Conservation (phyloP, 768 basidiomycete genomes). For the Piloderma croceum region DNA sequence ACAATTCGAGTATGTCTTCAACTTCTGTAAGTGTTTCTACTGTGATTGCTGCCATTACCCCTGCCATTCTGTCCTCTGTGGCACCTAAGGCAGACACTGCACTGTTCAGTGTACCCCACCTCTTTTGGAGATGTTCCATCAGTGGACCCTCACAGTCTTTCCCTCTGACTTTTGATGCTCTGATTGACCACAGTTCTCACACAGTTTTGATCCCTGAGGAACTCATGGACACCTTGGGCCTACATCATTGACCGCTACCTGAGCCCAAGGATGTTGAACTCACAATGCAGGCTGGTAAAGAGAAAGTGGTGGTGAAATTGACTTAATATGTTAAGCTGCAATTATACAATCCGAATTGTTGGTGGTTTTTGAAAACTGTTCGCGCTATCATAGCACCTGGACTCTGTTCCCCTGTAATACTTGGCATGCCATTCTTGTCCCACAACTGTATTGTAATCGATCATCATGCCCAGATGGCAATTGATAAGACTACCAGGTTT, state of each 20-base stretch:
- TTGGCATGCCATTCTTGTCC: conserved; percentile 30
- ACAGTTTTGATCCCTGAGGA: conserved; percentile 18
- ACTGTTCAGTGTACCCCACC: no score
- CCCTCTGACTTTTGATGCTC: not conserved
- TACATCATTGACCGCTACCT: conserved; percentile 1
- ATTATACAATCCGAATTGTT: conserved; percentile 5
- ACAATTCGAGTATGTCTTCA: no score
- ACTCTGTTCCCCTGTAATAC: conserved; percentile 24
- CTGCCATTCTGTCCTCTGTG: no score
- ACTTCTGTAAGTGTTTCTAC: no score
- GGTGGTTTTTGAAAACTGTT: conserved; percentile 8
- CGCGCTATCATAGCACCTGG: no score
- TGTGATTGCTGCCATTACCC: no score
- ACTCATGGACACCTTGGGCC: conserved; percentile 4
- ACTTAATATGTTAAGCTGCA: conserved; percentile 13
- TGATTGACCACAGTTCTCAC: conserved; percentile 24
- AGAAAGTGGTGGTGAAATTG: not conserved
- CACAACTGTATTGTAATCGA: conserved; percentile 32
- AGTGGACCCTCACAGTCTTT: not conserved
- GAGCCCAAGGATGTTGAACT: conserved; percentile 5
- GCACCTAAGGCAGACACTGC: no score
- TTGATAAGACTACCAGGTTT: conserved; percentile 2
- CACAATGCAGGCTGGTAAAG: not conserved
- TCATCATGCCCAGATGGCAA: conserved; percentile 5
- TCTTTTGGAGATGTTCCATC: conserved; percentile 2